phyloP scores from a whole-genome alignment of 2,329 filamentous ascomycete species.

The Pseudogymnoascus sp. region DNA sequence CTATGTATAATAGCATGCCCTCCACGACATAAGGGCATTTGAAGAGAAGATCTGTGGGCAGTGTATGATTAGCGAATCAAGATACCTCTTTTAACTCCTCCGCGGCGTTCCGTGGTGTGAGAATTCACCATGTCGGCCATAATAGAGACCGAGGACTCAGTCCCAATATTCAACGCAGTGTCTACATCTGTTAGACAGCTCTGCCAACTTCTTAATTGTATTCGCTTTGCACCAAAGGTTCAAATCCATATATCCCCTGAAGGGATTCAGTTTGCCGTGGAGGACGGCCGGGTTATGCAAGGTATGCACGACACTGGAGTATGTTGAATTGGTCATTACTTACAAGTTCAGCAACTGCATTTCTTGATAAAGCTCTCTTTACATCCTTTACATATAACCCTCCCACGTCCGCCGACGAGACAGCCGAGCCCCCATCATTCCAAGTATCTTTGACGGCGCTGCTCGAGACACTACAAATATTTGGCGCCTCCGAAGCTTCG shows the following conservation, averaged over 20 bases:
- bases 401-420: slow-evolving; percentile 28
- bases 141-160: slow-evolving; percentile 21
- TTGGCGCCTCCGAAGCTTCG: slow-evolving; percentile 69
- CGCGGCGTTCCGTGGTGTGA: not conserved
- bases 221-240: slow-evolving; percentile 46
- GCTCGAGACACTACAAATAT: slow-evolving; percentile 91
- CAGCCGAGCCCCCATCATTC: slow-evolving; percentile 55
- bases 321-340: slow-evolving; percentile 12
- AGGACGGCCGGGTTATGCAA: slow-evolving; percentile 87
- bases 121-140: slow-evolving; percentile 24
- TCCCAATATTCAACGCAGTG: slow-evolving; percentile 63
- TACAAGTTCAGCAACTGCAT: slow-evolving; percentile 53
- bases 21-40: slow-evolving; percentile 2
- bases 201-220: slow-evolving; percentile 52
- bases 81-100: slow-evolving; percentile 3
- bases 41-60: not conserved
- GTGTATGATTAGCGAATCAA: slow-evolving; percentile 10
- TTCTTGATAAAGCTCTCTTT: slow-evolving; percentile 83
- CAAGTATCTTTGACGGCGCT: slow-evolving; percentile 81
- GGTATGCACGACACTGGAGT: slow-evolving; percentile 41
- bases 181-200: slow-evolving; percentile 71
- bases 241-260: slow-evolving; percentile 73
- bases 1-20: slow-evolving; percentile 5
- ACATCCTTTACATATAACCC: slow-evolving; percentile 69
- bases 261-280: slow-evolving; percentile 78